Evolutionary conservation across 2,329 filamentous ascomycete species (phyloP).

Genomic region (Paecilomyces variotii): DNA sequence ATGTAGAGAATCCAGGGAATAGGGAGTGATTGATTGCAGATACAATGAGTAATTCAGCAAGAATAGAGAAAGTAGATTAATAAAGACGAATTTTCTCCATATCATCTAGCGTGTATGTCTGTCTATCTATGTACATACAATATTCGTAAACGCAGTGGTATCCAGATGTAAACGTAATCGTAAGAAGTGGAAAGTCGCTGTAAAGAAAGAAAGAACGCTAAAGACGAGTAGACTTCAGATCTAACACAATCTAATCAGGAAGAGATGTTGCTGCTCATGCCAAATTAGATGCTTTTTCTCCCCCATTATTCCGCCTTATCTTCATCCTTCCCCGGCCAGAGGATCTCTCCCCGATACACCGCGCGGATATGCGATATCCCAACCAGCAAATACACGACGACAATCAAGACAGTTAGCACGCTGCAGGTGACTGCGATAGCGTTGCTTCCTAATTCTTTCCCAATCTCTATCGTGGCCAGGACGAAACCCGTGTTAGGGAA

Average conservation of each 20-base stretch:
- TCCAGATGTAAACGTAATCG: neutral
- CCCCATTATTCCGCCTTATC: neutral
- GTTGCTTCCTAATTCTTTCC: conserved; percentile 25
- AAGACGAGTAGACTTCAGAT: neutral
- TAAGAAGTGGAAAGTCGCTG: neutral
- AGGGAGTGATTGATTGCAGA: neutral
- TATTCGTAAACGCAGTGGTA: neutral
- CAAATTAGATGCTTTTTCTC: neutral
- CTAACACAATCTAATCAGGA: neutral
- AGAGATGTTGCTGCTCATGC: neutral
- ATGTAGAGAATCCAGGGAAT: conserved; percentile 3
- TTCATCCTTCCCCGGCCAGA: neutral
- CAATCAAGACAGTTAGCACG: neutral
- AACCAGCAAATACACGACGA: neutral
- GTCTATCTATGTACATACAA: neutral
- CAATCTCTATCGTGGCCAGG: conserved; percentile 36
- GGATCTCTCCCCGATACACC: neutral
- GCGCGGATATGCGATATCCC: neutral
- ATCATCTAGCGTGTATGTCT: neutral
- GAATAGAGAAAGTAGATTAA: neutral
- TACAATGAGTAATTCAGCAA: neutral
- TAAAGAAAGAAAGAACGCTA: neutral
- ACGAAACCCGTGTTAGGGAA: conserved; percentile 37
- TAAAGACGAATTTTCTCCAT: neutral
- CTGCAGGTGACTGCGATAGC: conserved; percentile 12